Conservation (phyloP, 2,329 filamentous ascomycete species). For the Aspergillus ruber region DNA sequence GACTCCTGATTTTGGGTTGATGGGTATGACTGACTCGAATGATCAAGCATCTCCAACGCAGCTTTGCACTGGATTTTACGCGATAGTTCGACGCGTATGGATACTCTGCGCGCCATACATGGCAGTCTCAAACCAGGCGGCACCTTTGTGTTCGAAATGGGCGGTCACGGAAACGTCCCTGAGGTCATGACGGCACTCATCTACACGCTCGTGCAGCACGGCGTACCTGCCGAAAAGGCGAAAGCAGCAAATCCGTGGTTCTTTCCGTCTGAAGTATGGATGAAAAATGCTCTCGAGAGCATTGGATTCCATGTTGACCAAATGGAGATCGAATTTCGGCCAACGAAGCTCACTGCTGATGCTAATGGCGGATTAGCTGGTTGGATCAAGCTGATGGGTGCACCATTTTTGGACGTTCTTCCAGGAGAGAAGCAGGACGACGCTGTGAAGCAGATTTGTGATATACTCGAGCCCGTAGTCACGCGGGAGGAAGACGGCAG, state of each 20-base stretch:
- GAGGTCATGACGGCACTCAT: slow-evolving; percentile 57
- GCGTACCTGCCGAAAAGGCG: slow-evolving; percentile 46
- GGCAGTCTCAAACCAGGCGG: slow-evolving; percentile 51
- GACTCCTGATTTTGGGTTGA: not conserved
- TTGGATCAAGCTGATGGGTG: slow-evolving; percentile 61
- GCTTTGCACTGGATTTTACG: slow-evolving; percentile 63
- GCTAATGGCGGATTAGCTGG: slow-evolving; percentile 53
- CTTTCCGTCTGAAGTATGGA: slow-evolving; percentile 61
- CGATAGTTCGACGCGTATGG: slow-evolving; percentile 35
- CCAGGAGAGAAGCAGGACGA: slow-evolving; percentile 44
- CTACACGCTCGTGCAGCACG: slow-evolving; percentile 45
- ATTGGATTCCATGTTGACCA: slow-evolving; percentile 45
- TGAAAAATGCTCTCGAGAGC: slow-evolving; percentile 31
- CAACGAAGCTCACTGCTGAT: slow-evolving; percentile 46
- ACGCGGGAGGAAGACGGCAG: slow-evolving; percentile 52
- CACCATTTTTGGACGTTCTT: slow-evolving; percentile 51
- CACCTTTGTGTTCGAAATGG: slow-evolving; percentile 63
- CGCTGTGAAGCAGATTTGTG: slow-evolving; percentile 49
- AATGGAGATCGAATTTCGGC: slow-evolving; percentile 59
- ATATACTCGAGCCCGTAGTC: slow-evolving; percentile 51
- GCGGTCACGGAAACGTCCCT: slow-evolving; percentile 61
- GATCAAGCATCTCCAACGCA: slow-evolving; percentile 61
- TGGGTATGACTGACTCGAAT: no score
- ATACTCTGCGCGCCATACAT: slow-evolving; percentile 51
- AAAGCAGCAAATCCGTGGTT: slow-evolving; percentile 59